Percentiles rank a stretch among this genome's conserved stretches.
phyloP scores from a whole-genome alignment of 139 green algal species.

The Haematococcus lacustris region DNA sequence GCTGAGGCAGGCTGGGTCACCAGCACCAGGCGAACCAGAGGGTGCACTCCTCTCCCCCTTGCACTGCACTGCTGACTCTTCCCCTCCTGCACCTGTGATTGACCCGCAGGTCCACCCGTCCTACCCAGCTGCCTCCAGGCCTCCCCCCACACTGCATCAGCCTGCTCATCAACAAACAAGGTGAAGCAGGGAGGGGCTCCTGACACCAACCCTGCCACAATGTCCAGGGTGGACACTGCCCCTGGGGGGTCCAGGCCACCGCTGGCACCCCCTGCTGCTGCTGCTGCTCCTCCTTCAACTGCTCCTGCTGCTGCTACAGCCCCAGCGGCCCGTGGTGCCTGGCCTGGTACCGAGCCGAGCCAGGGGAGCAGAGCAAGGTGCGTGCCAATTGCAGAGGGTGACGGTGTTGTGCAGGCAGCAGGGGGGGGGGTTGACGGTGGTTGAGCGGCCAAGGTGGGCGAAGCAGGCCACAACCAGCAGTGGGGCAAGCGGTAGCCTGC shows the following conservation, averaged over 20 bases:
- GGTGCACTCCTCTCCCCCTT: no score
- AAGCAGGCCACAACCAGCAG: conserved; percentile 24
- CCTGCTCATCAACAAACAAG: neutral
- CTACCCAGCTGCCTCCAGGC: no score
- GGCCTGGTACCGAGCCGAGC: neutral
- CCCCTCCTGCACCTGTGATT: neutral
- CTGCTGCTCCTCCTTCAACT: neutral
- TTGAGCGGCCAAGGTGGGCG: neutral
- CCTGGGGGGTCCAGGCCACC: neutral
- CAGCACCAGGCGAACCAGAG: no score
- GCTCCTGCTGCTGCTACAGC: conserved; percentile 3
- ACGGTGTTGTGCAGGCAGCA: neutral
- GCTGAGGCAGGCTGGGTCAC: no score
- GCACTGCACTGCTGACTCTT: no score
- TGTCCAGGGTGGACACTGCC: neutral
- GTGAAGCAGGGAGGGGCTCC: neutral
- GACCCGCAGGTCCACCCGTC: neutral
- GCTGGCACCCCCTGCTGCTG: neutral
- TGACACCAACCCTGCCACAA: neutral
- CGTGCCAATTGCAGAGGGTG: neutral
- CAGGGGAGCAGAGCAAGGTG: neutral
- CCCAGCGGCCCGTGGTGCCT: neutral
- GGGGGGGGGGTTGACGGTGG: neutral
- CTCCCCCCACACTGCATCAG: neutral
- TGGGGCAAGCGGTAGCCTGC: conserved; percentile 63